These are phyloP conservation scores for Citrus reticulata DNA, from an alignment of 345 rosid genomes.

Conservation along the genomic window DNA sequence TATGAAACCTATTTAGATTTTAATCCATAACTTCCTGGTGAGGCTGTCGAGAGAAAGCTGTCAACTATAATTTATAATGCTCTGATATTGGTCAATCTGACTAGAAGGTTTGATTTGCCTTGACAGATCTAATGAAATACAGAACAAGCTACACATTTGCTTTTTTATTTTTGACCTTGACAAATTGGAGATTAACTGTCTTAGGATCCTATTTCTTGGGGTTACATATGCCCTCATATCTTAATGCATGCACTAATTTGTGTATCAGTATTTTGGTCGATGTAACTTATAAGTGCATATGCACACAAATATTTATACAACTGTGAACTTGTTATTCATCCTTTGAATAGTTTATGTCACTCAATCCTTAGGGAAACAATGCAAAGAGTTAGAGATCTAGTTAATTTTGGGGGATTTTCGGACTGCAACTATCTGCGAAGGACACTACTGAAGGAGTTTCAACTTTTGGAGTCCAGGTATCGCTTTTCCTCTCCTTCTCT, in stretches of 20 bases:
- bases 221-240: not conserved
- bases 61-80: not conserved
- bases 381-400: constrained; percentile 57
- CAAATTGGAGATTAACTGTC: not conserved
- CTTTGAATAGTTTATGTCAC: constrained; percentile 5
- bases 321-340: not conserved
- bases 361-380: constrained; percentile 51
- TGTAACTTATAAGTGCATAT: not conserved
- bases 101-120: not conserved
- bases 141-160: not conserved
- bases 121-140: not conserved
- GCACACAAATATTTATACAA: constrained; percentile 2
- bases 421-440: constrained; percentile 52
- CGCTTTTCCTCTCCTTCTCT: constrained; percentile 8
- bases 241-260: not conserved
- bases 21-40: not conserved
- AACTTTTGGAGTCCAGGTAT: constrained; percentile 74
- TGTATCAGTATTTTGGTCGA: not conserved
- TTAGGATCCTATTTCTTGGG: not conserved
- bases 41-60: not conserved
- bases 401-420: constrained; percentile 58
- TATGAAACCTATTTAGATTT: not conserved
- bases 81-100: not conserved
- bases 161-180: not conserved
- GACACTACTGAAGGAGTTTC: constrained; percentile 75